These are phyloP conservation scores for Xylaria venustula DNA, from an alignment of 495 filamentous ascomycete genomes.

Conservation along the genomic window DNA sequence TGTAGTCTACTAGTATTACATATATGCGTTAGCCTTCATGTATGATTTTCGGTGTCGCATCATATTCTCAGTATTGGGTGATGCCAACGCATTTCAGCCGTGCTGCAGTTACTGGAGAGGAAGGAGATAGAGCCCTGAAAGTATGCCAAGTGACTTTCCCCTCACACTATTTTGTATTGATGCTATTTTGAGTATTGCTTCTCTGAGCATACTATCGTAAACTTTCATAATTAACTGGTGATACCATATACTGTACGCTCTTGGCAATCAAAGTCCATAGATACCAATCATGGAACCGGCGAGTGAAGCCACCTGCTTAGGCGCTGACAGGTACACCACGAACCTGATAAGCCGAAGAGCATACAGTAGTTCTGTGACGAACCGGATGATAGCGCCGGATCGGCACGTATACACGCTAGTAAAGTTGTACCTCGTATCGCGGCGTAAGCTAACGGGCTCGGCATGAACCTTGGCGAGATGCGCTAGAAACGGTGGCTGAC, in stretches of 20 bases:
- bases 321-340: slow-evolving; percentile 3
- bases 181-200: neutral
- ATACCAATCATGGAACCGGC: neutral
- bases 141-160: neutral
- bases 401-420: slow-evolving; percentile 7
- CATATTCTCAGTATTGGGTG: neutral
- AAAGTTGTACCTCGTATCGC: slow-evolving; percentile 10
- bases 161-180: neutral
- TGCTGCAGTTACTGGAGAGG: neutral
- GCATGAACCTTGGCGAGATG: slow-evolving; percentile 9
- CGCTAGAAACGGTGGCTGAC: slow-evolving; percentile 1
- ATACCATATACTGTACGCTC: neutral
- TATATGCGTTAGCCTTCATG: neutral
- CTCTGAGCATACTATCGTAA: neutral
- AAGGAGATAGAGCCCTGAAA: neutral
- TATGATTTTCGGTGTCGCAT: neutral
- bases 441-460: neutral
- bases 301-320: neutral
- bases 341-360: neutral
- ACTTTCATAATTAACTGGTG: neutral
- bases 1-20: no score
- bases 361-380: neutral
- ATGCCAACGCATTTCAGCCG: neutral
- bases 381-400: slow-evolving; percentile 7
- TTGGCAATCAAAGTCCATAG: neutral